These are phyloP conservation scores for Pleurostoma richardsiae DNA, from an alignment of 2,329 filamentous ascomycete genomes.

Conservation along the genomic window DNA sequence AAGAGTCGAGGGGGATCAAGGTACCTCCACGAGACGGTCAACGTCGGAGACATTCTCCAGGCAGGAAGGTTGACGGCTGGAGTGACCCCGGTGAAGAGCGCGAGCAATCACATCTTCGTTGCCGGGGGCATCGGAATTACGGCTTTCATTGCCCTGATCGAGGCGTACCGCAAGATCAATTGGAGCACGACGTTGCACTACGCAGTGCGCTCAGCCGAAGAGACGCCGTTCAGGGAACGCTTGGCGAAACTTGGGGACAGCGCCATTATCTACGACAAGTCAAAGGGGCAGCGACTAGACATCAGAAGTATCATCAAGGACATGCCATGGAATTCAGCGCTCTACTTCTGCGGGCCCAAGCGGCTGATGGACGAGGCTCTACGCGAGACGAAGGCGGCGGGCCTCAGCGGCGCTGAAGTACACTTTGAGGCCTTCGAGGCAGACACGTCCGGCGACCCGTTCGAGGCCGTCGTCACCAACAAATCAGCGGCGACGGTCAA, in stretches of 20 bases:
- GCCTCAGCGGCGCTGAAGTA: constrained; percentile 43
- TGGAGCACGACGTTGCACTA: constrained; percentile 53
- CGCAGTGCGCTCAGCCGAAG: constrained; percentile 44
- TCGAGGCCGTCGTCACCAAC: constrained; percentile 49
- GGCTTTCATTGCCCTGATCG: constrained; percentile 50
- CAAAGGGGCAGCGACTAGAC: constrained; percentile 46
- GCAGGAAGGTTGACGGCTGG: constrained; percentile 45
- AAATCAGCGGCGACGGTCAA: constrained; percentile 28
- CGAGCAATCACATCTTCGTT: constrained; percentile 57
- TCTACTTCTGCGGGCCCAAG: constrained; percentile 57
- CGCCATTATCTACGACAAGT: constrained; percentile 47
- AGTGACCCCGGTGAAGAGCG: constrained; percentile 37
- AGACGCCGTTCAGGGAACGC: constrained; percentile 49
- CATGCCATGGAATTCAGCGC: constrained; percentile 46
- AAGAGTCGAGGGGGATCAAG: constrained; percentile 55
- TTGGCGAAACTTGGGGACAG: constrained; percentile 34
- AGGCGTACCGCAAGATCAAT: constrained; percentile 35
- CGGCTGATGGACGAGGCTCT: constrained; percentile 50
- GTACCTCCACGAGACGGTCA: constrained; percentile 46
- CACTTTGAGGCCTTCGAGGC: constrained; percentile 58
- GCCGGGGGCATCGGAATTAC: constrained; percentile 63
- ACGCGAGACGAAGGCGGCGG: constrained; percentile 30
- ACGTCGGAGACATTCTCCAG: constrained; percentile 43
- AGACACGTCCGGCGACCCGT: constrained; percentile 51
- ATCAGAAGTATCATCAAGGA: constrained; percentile 37